Percentiles rank a stretch among this genome's conserved stretches.
Evolutionary conservation across 768 basidiomycete species (phyloP).

Genomic region (Gautieria morchelliformis): DNA sequence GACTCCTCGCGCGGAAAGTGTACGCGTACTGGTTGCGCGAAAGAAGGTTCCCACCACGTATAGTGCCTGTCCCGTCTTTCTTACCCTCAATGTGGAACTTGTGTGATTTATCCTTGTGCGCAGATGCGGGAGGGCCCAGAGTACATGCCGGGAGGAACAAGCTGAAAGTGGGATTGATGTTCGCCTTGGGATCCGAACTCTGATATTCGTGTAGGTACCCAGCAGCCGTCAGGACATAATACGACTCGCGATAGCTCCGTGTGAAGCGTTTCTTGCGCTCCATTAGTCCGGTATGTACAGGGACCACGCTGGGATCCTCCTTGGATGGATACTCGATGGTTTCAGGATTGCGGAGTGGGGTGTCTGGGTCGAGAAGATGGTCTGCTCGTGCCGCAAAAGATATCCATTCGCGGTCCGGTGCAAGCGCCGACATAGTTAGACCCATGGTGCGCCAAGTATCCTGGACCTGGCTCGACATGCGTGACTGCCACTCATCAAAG

Average conservation of each 20-base stretch:
- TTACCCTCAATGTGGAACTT: constrained; percentile 97
- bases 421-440: constrained; percentile 63
- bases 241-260: constrained; percentile 72
- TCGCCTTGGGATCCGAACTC: constrained; percentile 56
- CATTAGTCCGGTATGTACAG: constrained; percentile 83
- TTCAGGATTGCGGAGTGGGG: constrained; percentile 74
- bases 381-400: constrained; percentile 88
- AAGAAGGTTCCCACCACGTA: constrained; percentile 46
- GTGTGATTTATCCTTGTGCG: constrained; percentile 58
- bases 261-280: constrained; percentile 97
- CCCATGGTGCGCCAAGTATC: constrained; percentile 68
- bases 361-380: constrained; percentile 94
- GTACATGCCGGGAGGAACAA: constrained; percentile 94
- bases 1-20: constrained; percentile 80
- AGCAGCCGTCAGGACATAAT: constrained; percentile 88
- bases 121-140: constrained; percentile 77
- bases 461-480: constrained; percentile 64
- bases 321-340: constrained; percentile 81
- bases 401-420: constrained; percentile 91
- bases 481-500: constrained; percentile 87
- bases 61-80: constrained; percentile 69
- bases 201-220: constrained; percentile 93
- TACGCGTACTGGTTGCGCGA: constrained; percentile 53
- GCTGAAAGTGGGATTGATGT: constrained; percentile 59
- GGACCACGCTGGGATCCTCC: constrained; percentile 75